Percentiles rank a stretch among this genome's conserved stretches.
Evolutionary conservation across 75 land plant species (phyloP).

Genomic region (Gnetum montanum): DNA sequence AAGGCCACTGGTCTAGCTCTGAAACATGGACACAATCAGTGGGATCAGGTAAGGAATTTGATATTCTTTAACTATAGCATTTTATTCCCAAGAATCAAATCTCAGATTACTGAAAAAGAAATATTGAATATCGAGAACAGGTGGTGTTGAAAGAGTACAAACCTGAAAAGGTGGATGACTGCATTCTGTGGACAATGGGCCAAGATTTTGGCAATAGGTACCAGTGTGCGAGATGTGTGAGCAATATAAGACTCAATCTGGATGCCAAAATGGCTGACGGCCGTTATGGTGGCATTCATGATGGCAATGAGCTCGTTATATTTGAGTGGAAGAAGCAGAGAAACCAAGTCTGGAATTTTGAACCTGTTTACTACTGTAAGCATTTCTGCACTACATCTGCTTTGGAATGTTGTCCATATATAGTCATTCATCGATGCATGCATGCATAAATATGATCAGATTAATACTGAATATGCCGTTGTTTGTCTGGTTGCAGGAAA

Average conservation of each 20-base stretch:
- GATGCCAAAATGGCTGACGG: slow-evolving; percentile 7
- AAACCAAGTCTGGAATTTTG: too few species aligned
- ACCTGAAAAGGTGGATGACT: background rate
- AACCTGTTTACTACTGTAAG: too few species aligned
- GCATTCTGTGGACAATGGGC: slow-evolving; percentile 10
- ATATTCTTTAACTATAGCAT: too few species aligned
- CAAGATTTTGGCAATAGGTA: slow-evolving; percentile 11
- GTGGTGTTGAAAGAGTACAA: background rate
- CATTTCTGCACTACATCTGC: too few species aligned
- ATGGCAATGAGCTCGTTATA: too few species aligned
- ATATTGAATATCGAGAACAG: too few species aligned
- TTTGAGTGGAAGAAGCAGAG: too few species aligned
- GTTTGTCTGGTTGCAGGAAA: too few species aligned
- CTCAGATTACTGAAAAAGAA: background rate
- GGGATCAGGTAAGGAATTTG: slow-evolving; percentile 1
- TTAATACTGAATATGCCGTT: too few species aligned
- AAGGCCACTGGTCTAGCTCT: slow-evolving; percentile 61
- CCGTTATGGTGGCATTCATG: slow-evolving; percentile 4
- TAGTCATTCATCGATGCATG: too few species aligned
- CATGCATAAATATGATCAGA: too few species aligned
- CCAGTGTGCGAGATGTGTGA: slow-evolving; percentile 3
- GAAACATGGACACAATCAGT: slow-evolving; percentile 16
- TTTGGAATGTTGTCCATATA: too few species aligned
- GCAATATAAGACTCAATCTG: slow-evolving; percentile 9
- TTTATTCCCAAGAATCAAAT: background rate